phyloP scores from a whole-genome alignment of 306 rosid species.

The Mucuna pruriens region DNA sequence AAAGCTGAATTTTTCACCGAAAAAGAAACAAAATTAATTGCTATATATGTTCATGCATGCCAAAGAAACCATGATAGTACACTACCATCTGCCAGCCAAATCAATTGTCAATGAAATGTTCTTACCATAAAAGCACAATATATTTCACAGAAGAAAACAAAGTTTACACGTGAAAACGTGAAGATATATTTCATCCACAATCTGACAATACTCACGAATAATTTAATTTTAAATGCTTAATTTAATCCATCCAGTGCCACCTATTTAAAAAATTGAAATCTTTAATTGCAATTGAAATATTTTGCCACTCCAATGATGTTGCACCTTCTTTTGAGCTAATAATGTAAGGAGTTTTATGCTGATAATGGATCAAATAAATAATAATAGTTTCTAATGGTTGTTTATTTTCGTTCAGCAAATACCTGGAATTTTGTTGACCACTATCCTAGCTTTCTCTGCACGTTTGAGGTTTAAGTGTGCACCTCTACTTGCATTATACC shows the following conservation, averaged over 20 bases:
- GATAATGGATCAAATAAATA: background rate
- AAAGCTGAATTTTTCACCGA: constrained; percentile 57
- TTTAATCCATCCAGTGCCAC: background rate
- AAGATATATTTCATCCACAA: background rate
- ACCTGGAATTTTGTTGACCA: constrained; percentile 94
- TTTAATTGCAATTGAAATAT: background rate
- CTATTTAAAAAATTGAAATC: background rate
- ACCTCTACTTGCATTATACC: constrained; percentile 95
- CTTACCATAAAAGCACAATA: background rate
- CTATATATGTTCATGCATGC: constrained; percentile 11
- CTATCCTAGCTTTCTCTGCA: constrained; percentile 89
- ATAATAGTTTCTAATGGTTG: background rate
- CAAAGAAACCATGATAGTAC: constrained; percentile 3
- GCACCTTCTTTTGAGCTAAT: background rate
- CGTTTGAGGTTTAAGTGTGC: constrained; percentile 98
- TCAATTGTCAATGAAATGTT: constrained; percentile 6
- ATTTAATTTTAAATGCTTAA: background rate
- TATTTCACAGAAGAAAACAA: background rate
- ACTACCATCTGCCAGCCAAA: constrained; percentile 6
- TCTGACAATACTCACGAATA: background rate
- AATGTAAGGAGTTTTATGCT: background rate
- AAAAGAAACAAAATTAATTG: constrained; percentile 30
- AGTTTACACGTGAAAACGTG: background rate
- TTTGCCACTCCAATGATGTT: background rate
- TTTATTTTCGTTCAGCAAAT: constrained; percentile 24